Percentiles rank a stretch among this genome's conserved stretches.
phyloP scores from a whole-genome alignment of 1,139 yeast species.

The Pichia inconspicua region DNA sequence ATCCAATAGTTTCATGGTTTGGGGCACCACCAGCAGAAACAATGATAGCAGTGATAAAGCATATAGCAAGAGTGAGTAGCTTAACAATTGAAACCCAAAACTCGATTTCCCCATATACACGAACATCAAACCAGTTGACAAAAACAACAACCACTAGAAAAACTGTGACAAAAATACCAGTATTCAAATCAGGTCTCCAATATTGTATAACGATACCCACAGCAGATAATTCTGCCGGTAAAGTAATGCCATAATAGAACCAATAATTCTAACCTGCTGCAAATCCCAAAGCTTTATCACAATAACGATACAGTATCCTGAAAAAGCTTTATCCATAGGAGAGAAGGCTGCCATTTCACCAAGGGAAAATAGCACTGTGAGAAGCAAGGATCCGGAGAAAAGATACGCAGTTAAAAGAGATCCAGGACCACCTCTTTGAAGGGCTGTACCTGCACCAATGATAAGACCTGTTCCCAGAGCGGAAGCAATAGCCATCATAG shows the following conservation, averaged over 20 bases:
- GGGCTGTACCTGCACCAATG: conserved; percentile 44
- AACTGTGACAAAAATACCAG: conserved; percentile 55
- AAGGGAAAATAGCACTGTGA: conserved; percentile 39
- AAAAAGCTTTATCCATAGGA: conserved; percentile 63
- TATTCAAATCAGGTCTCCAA: conserved; percentile 47
- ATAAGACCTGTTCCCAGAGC: conserved; percentile 40
- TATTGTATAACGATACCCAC: conserved; percentile 47
- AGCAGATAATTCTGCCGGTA: conserved; percentile 56
- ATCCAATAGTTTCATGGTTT: conserved; percentile 52
- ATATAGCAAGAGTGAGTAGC: conserved; percentile 49
- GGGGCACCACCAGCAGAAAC: conserved; percentile 57
- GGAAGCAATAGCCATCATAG: conserved; percentile 35
- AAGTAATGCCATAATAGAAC: conserved; percentile 54
- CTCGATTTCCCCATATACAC: conserved; percentile 60
- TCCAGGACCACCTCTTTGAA: conserved; percentile 43
- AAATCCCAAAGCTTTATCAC: conserved; percentile 64
- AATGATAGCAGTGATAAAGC: conserved; percentile 39
- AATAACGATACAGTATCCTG: conserved; percentile 64
- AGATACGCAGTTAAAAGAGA: conserved; percentile 38
- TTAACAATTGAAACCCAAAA: conserved; percentile 57
- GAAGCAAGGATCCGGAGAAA: conserved; percentile 39
- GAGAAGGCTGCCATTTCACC: conserved; percentile 48
- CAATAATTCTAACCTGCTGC: conserved; percentile 67
- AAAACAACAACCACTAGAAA: conserved; percentile 38
- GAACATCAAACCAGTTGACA: conserved; percentile 33